phyloP scores from a whole-genome alignment of 768 basidiomycete genomes.

The Kwoniella dejecticola region DNA sequence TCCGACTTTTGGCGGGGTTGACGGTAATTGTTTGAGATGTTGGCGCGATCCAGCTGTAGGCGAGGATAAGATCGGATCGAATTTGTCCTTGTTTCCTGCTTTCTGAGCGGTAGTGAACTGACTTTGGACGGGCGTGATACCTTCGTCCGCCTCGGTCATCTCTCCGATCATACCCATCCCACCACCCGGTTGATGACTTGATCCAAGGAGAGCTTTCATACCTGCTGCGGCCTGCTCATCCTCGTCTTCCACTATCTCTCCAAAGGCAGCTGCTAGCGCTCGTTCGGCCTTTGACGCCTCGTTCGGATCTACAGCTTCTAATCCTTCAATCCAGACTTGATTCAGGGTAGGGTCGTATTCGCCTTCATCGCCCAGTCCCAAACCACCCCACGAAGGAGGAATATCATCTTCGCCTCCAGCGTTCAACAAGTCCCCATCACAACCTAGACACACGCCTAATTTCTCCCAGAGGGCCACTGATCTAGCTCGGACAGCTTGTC shows the following conservation, averaged over 20 bases:
- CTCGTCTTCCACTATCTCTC: constrained; percentile 45
- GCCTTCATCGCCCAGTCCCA: constrained; percentile 43
- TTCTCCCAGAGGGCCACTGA: constrained; percentile 91
- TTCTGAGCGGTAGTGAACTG: constrained; percentile 35
- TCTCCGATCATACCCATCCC: constrained; percentile 46
- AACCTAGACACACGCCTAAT: constrained; percentile 80
- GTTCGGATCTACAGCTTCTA: constrained; percentile 39
- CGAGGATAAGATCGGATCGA: constrained; percentile 37
- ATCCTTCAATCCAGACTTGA: constrained; percentile 52
- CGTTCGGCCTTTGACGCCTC: constrained; percentile 26
- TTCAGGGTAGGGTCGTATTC: constrained; percentile 35
- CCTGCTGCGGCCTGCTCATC: constrained; percentile 37
- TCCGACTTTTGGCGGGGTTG: constrained; percentile 17
- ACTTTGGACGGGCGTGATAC: neutral
- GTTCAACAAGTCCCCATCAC: constrained; percentile 72
- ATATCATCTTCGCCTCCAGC: constrained; percentile 55
- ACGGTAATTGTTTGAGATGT: constrained; percentile 11
- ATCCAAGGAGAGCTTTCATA: constrained; percentile 45
- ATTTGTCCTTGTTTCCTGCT: constrained; percentile 19
- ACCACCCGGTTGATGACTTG: neutral
- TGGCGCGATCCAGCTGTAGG: neutral
- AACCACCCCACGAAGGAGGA: constrained; percentile 43
- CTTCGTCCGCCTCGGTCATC: constrained; percentile 24
- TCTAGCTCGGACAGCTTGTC: constrained; percentile 73
- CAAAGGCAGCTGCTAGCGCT: constrained; percentile 30